Percentiles rank a stretch among this genome's conserved stretches.
Evolutionary conservation across 257 asterid species (phyloP).

Genomic region (Ophiorrhiza pumila): DNA sequence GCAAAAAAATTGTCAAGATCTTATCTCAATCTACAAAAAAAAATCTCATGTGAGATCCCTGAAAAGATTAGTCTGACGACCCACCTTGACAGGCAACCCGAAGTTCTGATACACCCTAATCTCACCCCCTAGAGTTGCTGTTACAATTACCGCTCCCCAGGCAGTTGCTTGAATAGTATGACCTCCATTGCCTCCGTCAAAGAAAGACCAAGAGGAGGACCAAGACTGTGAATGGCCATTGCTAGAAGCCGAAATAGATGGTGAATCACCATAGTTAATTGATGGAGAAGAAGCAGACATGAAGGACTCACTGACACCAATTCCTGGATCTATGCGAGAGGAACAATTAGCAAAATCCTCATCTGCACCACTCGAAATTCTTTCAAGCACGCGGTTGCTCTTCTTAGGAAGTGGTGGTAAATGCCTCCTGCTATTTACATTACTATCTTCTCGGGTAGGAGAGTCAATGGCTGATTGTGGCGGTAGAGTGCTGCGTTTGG

Average conservation of each 20-base stretch:
- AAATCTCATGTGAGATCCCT: constrained; percentile 28
- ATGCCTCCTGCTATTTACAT: constrained; percentile 38
- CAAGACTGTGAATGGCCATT: constrained; percentile 39
- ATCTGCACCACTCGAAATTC: constrained; percentile 30
- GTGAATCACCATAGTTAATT: constrained; percentile 39
- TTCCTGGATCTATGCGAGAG: constrained; percentile 52
- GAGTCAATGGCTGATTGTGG: constrained; percentile 25
- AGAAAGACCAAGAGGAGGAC: constrained; percentile 36
- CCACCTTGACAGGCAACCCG: constrained; percentile 66
- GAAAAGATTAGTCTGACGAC: constrained; percentile 43
- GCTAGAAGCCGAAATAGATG: constrained; percentile 45
- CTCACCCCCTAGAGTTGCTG: constrained; percentile 82
- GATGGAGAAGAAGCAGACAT: constrained; percentile 35
- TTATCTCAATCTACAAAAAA: neutral
- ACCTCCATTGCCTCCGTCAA: constrained; percentile 39
- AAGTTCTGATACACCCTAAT: constrained; percentile 84
- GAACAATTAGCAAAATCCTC: constrained; percentile 43
- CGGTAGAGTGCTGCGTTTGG: constrained; percentile 43
- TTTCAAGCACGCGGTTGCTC: constrained; percentile 26
- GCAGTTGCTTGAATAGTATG: constrained; percentile 80
- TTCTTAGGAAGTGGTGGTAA: constrained; percentile 73
- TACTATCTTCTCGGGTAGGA: constrained; percentile 38
- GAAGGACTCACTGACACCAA: constrained; percentile 50
- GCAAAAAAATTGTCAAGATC: neutral
- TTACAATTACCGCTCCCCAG: constrained; percentile 83